Evolutionary conservation across 1,139 yeast genomes (phyloP).

Genomic region (Geotrichum histeridarum): DNA sequence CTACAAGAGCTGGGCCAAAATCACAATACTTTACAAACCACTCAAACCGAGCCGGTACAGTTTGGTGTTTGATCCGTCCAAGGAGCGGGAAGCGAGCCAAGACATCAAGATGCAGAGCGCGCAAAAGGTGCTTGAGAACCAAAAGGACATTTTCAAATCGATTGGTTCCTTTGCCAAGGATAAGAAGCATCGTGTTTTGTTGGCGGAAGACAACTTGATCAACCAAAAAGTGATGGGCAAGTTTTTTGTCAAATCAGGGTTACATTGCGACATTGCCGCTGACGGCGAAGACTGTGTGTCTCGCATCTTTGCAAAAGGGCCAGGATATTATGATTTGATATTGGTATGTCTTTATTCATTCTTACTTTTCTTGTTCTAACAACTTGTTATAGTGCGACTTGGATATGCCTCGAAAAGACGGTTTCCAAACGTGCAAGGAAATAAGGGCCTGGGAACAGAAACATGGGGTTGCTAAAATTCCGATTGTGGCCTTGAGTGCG

Average conservation of each 20-base stretch:
- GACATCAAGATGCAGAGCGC: conserved; percentile 32
- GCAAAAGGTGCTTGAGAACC: conserved; percentile 26
- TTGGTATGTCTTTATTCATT: conserved; percentile 29
- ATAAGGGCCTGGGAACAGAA: conserved; percentile 74
- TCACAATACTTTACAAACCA: conserved; percentile 31
- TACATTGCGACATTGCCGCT: conserved; percentile 65
- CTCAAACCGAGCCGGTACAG: conserved; percentile 31
- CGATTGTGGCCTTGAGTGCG: conserved; percentile 75
- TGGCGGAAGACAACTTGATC: conserved; percentile 84
- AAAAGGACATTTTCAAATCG: conserved; percentile 26
- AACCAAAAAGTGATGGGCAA: conserved; percentile 83
- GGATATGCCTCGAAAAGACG: conserved; percentile 84
- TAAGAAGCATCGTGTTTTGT: conserved; percentile 49
- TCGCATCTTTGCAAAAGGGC: conserved; percentile 39
- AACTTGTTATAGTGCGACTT: conserved; percentile 56
- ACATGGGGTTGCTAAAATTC: conserved; percentile 48
- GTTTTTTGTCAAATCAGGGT: conserved; percentile 70
- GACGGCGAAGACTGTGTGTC: conserved; percentile 65
- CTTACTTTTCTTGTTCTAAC: not conserved
- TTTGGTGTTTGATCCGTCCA: conserved; percentile 31
- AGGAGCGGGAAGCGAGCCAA: conserved; percentile 27
- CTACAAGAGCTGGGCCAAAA: conserved; percentile 16
- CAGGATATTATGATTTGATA: conserved; percentile 54
- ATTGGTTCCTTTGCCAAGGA: conserved; percentile 19
- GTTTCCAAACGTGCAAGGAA: conserved; percentile 72